These are phyloP conservation scores for Platanthera zijinensis DNA, from an alignment of 106 monocot species.

Conservation along the genomic window DNA sequence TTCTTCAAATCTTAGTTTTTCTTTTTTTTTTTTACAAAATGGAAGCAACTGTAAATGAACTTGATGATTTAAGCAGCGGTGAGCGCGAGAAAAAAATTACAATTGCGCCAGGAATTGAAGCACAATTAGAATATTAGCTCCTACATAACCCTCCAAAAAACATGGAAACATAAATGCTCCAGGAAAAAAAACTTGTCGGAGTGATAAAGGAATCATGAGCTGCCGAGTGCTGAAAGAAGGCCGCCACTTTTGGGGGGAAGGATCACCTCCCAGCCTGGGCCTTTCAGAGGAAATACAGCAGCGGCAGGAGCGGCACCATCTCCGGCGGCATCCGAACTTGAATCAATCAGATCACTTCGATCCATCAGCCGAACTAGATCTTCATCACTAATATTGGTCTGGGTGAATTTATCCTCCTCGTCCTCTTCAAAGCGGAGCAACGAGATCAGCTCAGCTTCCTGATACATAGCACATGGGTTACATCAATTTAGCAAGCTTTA, in stretches of 20 bases:
- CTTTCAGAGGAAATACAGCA: slow-evolving; percentile 41
- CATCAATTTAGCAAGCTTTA: not conserved
- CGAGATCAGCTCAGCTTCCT: slow-evolving; percentile 75
- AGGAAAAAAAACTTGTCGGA: not conserved
- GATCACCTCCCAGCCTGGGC: slow-evolving; percentile 96
- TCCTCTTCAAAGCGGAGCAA: slow-evolving; percentile 68
- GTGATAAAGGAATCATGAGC: slow-evolving; percentile 19
- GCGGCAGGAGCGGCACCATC: not conserved
- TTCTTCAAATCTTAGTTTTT: not conserved
- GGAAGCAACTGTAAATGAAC: not conserved
- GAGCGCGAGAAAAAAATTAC: not conserved
- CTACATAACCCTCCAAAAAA: not conserved
- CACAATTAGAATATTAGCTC: not conserved
- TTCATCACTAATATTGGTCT: slow-evolving; percentile 69
- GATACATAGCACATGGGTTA: not conserved
- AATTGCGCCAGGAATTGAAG: not conserved
- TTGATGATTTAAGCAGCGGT: not conserved
- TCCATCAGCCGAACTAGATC: slow-evolving; percentile 62
- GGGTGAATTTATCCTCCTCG: slow-evolving; percentile 68
- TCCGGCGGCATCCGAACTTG: not conserved
- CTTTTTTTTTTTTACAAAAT: slow-evolving; percentile 2
- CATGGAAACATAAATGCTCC: not conserved
- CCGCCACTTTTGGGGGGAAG: slow-evolving; percentile 52
- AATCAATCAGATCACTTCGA: slow-evolving; percentile 51
- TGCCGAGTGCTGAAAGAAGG: slow-evolving; percentile 61